Evolutionary conservation across 1,139 yeast species (phyloP).

Genomic region (Sugiyamaella paludigena): DNA sequence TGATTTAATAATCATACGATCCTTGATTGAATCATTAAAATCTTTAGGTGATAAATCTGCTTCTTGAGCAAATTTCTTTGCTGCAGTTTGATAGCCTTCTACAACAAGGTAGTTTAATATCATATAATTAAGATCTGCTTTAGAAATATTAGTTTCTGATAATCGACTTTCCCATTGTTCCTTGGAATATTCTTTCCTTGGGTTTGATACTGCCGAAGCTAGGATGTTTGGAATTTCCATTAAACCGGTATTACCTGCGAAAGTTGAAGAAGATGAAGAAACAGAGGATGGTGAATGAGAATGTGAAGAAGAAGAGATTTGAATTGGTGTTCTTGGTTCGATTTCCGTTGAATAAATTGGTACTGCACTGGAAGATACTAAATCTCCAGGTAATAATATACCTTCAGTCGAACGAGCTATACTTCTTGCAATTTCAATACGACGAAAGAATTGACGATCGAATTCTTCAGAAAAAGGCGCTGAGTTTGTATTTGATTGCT

Average conservation of each 20-base stretch:
- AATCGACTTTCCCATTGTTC: constrained; percentile 32
- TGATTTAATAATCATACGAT: constrained; percentile 36
- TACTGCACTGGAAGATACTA: too few relatives aligned
- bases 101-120: constrained; percentile 41
- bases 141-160: constrained; percentile 27
- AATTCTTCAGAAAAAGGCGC: too few relatives aligned
- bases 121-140: constrained; percentile 35
- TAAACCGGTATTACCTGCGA: too few relatives aligned
- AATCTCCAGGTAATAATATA: too few relatives aligned
- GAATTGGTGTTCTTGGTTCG: too few relatives aligned
- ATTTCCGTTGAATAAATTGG: too few relatives aligned
- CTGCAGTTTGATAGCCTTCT: constrained; percentile 42
- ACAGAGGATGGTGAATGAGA: not conserved
- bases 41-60: constrained; percentile 27
- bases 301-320: too few relatives aligned
- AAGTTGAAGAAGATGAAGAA: not conserved
- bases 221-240: constrained; percentile 11
- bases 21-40: constrained; percentile 25
- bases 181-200: constrained; percentile 21
- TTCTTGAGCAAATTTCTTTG: constrained; percentile 38
- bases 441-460: too few relatives aligned
- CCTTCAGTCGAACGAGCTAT: too few relatives aligned
- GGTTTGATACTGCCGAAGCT: not conserved
- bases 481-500: too few relatives aligned
- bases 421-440: too few relatives aligned